Conservation (phyloP, 139 green algal genomes). For the Spirogloea muscicola region DNA sequence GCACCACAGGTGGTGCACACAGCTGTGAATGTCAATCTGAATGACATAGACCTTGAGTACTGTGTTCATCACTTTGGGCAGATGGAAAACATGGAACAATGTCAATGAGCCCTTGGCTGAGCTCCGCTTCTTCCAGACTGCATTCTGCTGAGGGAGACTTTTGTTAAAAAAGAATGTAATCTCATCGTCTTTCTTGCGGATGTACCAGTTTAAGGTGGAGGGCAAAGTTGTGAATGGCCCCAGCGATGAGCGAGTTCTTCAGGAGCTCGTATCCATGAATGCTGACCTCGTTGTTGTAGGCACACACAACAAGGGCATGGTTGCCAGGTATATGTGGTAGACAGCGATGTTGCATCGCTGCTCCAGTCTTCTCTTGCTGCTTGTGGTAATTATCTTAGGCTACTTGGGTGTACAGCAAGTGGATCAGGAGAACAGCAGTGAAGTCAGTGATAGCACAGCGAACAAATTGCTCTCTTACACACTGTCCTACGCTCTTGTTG, state of each 20-base stretch:
- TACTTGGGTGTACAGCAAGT: neutral
- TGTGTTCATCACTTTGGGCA: no score
- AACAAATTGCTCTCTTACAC: slow-evolving; percentile 5
- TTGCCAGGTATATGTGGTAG: slow-evolving; percentile 1
- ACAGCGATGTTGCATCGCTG: neutral
- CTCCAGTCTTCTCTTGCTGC: neutral
- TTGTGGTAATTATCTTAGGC: neutral
- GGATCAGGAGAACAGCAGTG: neutral
- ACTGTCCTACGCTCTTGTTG: no score
- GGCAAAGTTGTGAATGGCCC: slow-evolving; percentile 12
- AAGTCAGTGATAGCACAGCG: no score
- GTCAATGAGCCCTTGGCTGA: no score
- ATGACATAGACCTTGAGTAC: no score
- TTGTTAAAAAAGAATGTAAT: no score
- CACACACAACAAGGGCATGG: neutral
- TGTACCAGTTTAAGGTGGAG: slow-evolving; percentile 14
- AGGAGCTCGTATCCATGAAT: slow-evolving; percentile 5
- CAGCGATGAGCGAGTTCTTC: slow-evolving; percentile 8
- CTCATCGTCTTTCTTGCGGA: neutral
- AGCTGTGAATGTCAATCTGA: no score
- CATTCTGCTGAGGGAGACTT: no score
- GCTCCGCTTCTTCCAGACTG: no score
- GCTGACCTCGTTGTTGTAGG: slow-evolving; percentile 10
- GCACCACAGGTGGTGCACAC: no score
- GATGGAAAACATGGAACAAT: no score